Percentiles rank a stretch among this genome's conserved stretches.
Evolutionary conservation across 2,329 filamentous ascomycete species (phyloP).

Genomic region (Exophiala alcalophila): DNA sequence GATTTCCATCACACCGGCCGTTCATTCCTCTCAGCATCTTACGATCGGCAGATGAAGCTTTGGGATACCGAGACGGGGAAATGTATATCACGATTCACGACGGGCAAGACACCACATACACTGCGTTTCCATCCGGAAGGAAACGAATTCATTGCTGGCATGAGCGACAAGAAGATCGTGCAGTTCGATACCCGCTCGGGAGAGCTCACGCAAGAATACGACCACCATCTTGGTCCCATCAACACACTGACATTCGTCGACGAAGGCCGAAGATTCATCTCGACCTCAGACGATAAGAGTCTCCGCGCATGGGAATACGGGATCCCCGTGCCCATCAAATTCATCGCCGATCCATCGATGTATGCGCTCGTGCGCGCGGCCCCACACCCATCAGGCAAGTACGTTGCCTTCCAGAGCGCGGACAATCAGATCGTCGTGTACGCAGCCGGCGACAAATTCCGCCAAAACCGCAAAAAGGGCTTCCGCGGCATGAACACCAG

Average conservation of each 20-base stretch:
- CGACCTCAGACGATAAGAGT: slow-evolving; percentile 94
- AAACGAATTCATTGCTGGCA: slow-evolving; percentile 90
- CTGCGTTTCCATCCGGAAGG: slow-evolving; percentile 87
- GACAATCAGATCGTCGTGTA: slow-evolving; percentile 98
- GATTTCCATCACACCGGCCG: slow-evolving; percentile 80
- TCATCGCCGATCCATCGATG: slow-evolving; percentile 97
- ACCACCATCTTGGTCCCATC: slow-evolving; percentile 95
- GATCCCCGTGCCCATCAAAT: slow-evolving; percentile 97
- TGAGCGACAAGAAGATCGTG: slow-evolving; percentile 98
- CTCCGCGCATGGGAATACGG: slow-evolving; percentile 97
- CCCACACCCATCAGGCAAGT: slow-evolving; percentile 84
- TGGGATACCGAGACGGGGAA: slow-evolving; percentile 97
- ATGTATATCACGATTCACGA: slow-evolving; percentile 84
- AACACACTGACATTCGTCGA: slow-evolving; percentile 98
- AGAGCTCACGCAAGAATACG: slow-evolving; percentile 92
- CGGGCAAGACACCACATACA: slow-evolving; percentile 92
- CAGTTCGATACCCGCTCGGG: slow-evolving; percentile 87
- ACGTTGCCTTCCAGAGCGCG: slow-evolving; percentile 85
- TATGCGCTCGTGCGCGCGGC: slow-evolving; percentile 87
- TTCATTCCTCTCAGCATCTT: slow-evolving; percentile 85
- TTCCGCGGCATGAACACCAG: slow-evolving; percentile 96
- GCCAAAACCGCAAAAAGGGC: slow-evolving; percentile 94
- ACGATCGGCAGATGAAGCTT: slow-evolving; percentile 93
- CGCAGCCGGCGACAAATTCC: slow-evolving; percentile 89
- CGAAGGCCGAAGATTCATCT: slow-evolving; percentile 91